Evolutionary conservation across 352 stramenopile genomes (phyloP).

Genomic region (Pythium dissotocum): DNA sequence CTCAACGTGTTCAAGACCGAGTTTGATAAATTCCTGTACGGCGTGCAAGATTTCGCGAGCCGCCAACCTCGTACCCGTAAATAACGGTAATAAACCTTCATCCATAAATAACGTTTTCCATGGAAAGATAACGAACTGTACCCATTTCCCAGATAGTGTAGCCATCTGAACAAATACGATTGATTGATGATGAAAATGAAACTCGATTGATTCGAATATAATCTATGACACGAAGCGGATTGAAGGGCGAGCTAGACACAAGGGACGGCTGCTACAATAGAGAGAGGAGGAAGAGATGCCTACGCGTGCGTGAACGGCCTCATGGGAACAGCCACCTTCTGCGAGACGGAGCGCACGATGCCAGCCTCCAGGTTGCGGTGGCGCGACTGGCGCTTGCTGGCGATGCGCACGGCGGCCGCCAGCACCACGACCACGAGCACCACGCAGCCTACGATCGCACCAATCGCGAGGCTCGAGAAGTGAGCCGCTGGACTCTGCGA

Average conservation of each 20-base stretch:
- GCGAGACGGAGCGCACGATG: conserved; percentile 27
- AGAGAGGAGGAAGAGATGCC: neutral
- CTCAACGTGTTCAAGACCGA: conserved; percentile 72
- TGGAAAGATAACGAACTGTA: neutral
- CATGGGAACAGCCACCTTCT: conserved; percentile 26
- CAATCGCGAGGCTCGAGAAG: conserved; percentile 31
- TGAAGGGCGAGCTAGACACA: neutral
- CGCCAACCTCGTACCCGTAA: conserved; percentile 21
- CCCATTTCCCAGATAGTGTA: neutral
- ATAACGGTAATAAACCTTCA: neutral
- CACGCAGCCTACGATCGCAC: conserved; percentile 31
- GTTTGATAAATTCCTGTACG: conserved; percentile 56
- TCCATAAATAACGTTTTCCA: neutral
- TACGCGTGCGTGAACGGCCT: conserved; percentile 41
- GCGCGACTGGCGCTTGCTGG: conserved; percentile 26
- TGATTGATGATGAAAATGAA: neutral
- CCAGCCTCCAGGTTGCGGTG: conserved; percentile 29
- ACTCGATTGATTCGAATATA: neutral
- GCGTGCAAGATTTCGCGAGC: conserved; percentile 34
- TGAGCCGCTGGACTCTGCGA: conserved; percentile 7
- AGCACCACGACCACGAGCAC: conserved; percentile 37
- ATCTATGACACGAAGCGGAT: conserved; percentile 6
- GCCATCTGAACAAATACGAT: neutral
- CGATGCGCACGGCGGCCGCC: conserved; percentile 35
- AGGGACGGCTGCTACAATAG: neutral